Base-by-base conservation (phyloP, 1,284 basidiomycete genomes). In the Ganoderma lucidum region DNA sequence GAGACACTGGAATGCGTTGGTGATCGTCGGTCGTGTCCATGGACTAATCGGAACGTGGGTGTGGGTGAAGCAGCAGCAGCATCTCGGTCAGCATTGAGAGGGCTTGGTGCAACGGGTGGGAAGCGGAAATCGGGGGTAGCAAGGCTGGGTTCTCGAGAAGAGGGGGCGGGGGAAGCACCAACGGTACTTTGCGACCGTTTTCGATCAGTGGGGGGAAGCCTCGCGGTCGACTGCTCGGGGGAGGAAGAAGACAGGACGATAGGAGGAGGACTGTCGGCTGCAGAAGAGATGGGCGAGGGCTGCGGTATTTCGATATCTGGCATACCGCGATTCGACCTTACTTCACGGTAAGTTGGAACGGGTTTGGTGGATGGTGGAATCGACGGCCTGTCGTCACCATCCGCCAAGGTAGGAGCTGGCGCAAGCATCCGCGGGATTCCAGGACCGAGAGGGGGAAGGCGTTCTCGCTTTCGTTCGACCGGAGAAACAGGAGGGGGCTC, bases 121-220 rank as follows among this genome's bases (percentile, higher is more conserved):
- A 84, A 84, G n/a, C 81, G 82, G 69, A 83, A 84, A 30, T 80
- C 82, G 6, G 80, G 75, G 2, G 86, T 85, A 6, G 83, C 81
- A 32, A 85, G 80, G 45, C 48, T 63, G 62, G 81, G 75, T 69
- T 82, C 81, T 65, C 75, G 74, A 56, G 65, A 75, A 23, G 65
- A 68, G 28, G 70, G 62, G 14, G 23, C 48, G 9, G 69, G 70
- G 37, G 77, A 71, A 12, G 76, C 80, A 53, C 83, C 78, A 37
- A 80, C 80, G 69, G 73, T 84, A 69, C 85, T 86, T 70, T 84
- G 81, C 0, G 85, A 85, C 32, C 85, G 80, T 73, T 84, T 83
- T 32, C 84, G 81, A 60, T 68, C 77, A 15, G 79, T 63, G 12
- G 71, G 62, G 6, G 78, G 80, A 23, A 74, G 72, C 3, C 68